Conservation (phyloP, 805 yeast species). For the Kazachstania bromeliacearum region DNA sequence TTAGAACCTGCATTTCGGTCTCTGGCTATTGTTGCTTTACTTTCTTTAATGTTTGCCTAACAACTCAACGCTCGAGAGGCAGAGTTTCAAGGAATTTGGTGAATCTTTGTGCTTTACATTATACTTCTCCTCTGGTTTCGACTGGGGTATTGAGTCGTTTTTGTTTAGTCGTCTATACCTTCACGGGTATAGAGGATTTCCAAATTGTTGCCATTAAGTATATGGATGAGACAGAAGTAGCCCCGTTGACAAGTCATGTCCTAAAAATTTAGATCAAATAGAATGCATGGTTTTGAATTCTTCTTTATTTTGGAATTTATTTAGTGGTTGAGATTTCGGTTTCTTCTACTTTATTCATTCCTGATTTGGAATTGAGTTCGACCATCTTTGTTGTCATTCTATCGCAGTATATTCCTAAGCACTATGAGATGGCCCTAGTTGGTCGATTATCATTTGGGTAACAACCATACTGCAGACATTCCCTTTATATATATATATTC, state of each 20-base stretch:
- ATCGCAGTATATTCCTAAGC: conserved; percentile 99
- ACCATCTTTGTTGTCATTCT: conserved; percentile 43
- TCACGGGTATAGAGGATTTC: neutral
- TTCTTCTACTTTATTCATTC: conserved; percentile 9
- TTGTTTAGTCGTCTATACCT: neutral
- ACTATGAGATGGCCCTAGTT: conserved; percentile 86
- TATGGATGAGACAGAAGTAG: conserved; percentile 61
- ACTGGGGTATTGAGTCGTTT: conserved; percentile 26
- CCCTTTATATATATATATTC: too few relatives aligned
- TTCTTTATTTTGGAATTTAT: conserved; percentile 10
- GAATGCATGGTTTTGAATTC: conserved; percentile 33
- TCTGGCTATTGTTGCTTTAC: conserved; percentile 29
- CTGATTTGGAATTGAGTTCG: conserved; percentile 50
- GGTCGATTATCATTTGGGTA: conserved; percentile 97
- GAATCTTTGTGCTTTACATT: conserved; percentile 6
- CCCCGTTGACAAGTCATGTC: conserved; percentile 90
- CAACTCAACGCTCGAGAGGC: conserved; percentile 74
- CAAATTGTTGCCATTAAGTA: conserved; percentile 43
- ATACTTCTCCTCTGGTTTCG: conserved; percentile 29
- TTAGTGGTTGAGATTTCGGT: conserved; percentile 6
- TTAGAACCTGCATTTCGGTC: conserved; percentile 9
- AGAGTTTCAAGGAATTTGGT: conserved; percentile 31
- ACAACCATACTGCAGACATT: conserved; percentile 99
- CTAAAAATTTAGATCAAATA: conserved; percentile 51
- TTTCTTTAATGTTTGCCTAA: conserved; percentile 24